Conservation (phyloP, 768 basidiomycete species). For the Mycena rosella region DNA sequence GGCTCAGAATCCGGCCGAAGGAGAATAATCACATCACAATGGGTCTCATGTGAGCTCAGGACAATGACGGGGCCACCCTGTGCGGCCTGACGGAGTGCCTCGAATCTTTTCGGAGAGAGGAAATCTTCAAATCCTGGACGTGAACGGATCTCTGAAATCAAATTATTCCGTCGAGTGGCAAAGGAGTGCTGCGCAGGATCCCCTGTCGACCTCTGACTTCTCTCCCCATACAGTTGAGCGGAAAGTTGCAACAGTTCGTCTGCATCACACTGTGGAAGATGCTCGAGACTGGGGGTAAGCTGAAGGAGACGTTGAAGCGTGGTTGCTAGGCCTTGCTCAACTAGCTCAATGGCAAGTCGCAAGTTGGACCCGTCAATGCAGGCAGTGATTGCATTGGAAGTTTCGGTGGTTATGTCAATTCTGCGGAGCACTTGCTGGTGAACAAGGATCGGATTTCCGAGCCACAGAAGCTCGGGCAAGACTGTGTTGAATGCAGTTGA, state of each 20-base stretch:
- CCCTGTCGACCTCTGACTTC: background rate
- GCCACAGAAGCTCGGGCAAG: background rate
- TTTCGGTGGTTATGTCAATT: background rate
- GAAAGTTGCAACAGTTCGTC: background rate
- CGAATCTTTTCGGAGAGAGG: background rate
- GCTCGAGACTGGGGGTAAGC: background rate
- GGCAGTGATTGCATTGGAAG: background rate
- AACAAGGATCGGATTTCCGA: background rate
- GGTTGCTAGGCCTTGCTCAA: background rate
- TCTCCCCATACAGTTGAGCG: background rate
- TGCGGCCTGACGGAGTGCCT: background rate
- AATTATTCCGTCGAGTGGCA: background rate
- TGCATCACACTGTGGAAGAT: background rate
- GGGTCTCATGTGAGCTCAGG: background rate
- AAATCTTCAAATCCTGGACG: background rate
- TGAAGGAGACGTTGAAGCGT: background rate
- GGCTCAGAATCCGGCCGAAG: background rate
- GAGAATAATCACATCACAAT: background rate
- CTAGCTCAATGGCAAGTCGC: background rate
- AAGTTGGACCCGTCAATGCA: background rate
- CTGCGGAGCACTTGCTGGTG: background rate
- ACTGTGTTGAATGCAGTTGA: background rate
- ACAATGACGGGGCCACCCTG: background rate
- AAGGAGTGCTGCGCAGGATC: background rate
- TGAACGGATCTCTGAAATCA: background rate